Evolutionary conservation across 2,329 filamentous ascomycete species (phyloP).

Genomic region (Ambrosiella cleistominuta): DNA sequence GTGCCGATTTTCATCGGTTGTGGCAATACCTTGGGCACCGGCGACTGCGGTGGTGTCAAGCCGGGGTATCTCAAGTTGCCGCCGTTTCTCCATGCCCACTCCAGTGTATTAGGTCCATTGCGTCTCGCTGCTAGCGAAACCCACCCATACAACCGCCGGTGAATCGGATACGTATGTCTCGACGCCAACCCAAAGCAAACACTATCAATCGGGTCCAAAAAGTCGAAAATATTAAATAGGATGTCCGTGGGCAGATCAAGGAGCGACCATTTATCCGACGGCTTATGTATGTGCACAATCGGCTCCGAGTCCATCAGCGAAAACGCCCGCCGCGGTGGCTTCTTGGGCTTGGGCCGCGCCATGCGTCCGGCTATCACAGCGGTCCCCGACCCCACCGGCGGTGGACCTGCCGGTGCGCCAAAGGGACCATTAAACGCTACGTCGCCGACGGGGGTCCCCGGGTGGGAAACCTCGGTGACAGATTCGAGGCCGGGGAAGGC

Average conservation of each 20-base stretch:
- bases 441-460: background rate
- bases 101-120: slow-evolving; percentile 42
- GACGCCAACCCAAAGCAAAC: slow-evolving; percentile 43
- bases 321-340: slow-evolving; percentile 35
- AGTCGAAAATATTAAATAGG: slow-evolving; percentile 42
- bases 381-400: slow-evolving; percentile 17
- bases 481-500: background rate
- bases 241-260: slow-evolving; percentile 39
- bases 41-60: slow-evolving; percentile 8
- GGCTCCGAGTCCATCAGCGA: slow-evolving; percentile 44
- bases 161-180: slow-evolving; percentile 40
- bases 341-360: slow-evolving; percentile 10
- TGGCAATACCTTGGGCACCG: slow-evolving; percentile 7
- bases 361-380: background rate
- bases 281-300: slow-evolving; percentile 29
- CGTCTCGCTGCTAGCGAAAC: slow-evolving; percentile 41
- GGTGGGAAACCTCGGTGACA: background rate
- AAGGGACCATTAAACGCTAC: background rate
- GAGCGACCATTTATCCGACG: slow-evolving; percentile 29
- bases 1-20: background rate
- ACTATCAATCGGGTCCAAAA: slow-evolving; percentile 46
- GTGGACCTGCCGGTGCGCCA: slow-evolving; percentile 11
- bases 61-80: slow-evolving; percentile 24
- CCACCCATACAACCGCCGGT: slow-evolving; percentile 35
- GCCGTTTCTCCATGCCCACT: slow-evolving; percentile 45